A percentile compares a stretch with the other conserved stretches of the same genome.
Conservation (phyloP, 306 rosid genomes). For the Macrotyloma uniflorum region DNA sequence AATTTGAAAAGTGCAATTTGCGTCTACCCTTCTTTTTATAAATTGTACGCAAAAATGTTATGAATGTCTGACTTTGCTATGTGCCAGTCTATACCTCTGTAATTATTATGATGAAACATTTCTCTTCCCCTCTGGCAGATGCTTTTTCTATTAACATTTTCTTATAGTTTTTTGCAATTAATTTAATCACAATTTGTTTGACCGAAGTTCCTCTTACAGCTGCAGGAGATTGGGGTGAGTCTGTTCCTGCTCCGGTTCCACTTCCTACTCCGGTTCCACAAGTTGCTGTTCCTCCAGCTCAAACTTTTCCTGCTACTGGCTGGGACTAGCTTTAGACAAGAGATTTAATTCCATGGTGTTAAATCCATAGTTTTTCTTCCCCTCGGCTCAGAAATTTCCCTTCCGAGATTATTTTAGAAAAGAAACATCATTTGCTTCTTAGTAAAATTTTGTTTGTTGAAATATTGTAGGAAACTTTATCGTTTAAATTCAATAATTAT, state of each 20-base stretch:
- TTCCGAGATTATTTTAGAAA: conserved; percentile 2
- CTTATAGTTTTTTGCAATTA: not conserved
- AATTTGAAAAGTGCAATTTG: not conserved
- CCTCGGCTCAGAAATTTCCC: not conserved
- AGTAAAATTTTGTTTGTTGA: conserved; percentile 8
- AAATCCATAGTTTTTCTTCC: not conserved
- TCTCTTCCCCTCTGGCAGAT: not conserved
- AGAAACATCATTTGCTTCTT: not conserved
- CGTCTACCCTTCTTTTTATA: not conserved
- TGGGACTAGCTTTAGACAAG: conserved; percentile 32
- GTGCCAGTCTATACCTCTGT: not conserved
- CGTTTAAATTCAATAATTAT: not conserved
- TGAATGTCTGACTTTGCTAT: not conserved
- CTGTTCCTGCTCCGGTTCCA: conserved; percentile 22
- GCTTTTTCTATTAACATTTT: not conserved
- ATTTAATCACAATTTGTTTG: conserved; percentile 1
- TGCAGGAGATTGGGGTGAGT: conserved; percentile 42
- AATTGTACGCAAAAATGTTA: not conserved
- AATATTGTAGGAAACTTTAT: not conserved
- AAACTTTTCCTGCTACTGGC: conserved; percentile 26
- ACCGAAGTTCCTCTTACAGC: not conserved
- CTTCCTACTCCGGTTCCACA: conserved; percentile 18
- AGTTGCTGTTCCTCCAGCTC: not conserved
- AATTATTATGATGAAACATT: not conserved
- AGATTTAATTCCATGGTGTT: conserved; percentile 8